Evolutionary conservation across 2,329 filamentous ascomycete species (phyloP), one percentile per base, ranked within the genome.

Genomic region (Aspergillus neotritici): DNA sequence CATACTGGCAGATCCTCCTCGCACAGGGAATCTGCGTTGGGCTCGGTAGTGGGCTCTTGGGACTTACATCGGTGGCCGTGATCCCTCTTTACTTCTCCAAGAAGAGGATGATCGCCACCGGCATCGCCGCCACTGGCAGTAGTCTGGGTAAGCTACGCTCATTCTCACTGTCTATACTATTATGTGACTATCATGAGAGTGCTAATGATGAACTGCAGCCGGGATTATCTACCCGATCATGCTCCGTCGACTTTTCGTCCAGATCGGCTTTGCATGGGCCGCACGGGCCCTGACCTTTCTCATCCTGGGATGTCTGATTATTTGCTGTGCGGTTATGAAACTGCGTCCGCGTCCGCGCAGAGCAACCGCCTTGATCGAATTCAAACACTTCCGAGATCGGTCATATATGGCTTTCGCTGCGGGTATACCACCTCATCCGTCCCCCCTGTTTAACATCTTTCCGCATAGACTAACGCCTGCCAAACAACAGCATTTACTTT

Each of bases 11-110:
- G 51, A 57, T 79, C 32, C 63, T 80, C 31, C 63, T 80, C 10
- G 64, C 74, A 1, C 78, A 80, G 55, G 78, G 77, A 2, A 62
- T 72, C 28, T 73, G 73, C 46, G 65, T 75, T 49, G 79, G 79
- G 1, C 40, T 82, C 0, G 75, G 74, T 2, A 61, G 57, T 7
- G 70, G 73, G 3, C 53, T 65, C 8, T 25, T 25, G 21, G 21
- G 21, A 9, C 21, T 25, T 25, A 25, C 21, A 25, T 25, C 21
- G 21, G 21, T 25, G 21, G 21, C 21, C 21, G 21, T 25, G 7
- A 25, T 25, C 7, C 21, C 36, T 71, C 61, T 65, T 29, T 74
- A 71, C 51, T 74, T 73, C 48, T 42, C 48, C 7, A 61, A 52
- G 33, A 64, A 62, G 42, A 59, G 66, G 12, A 66, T 68, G 8